phyloP scores from a whole-genome alignment of 1,139 yeast genomes.

The Pneumocystis oryctolagi region DNA sequence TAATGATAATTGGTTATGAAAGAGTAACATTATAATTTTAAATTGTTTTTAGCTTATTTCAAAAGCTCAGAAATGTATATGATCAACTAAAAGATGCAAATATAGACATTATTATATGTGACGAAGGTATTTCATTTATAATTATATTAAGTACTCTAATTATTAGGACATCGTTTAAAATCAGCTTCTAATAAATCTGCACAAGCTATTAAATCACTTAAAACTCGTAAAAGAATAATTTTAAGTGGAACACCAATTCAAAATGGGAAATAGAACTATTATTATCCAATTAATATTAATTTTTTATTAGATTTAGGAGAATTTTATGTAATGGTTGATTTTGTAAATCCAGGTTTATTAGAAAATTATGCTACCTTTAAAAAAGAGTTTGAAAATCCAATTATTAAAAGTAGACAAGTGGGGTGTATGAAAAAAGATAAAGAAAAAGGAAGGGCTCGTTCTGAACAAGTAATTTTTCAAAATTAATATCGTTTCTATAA shows the following conservation, averaged over 20 bases:
- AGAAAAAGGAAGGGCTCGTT: slow-evolving; percentile 44
- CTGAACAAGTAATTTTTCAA: slow-evolving; percentile 30
- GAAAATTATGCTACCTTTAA: slow-evolving; percentile 55
- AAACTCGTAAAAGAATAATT: slow-evolving; percentile 44
- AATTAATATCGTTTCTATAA: not conserved
- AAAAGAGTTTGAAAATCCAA: slow-evolving; percentile 53
- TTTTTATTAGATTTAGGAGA: slow-evolving; percentile 46
- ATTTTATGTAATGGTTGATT: slow-evolving; percentile 65
- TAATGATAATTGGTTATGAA: slow-evolving; percentile 77
- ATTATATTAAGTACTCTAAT: slow-evolving; percentile 28
- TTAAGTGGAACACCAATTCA: slow-evolving; percentile 92
- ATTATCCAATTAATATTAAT: not conserved
- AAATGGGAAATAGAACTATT: slow-evolving; percentile 28
- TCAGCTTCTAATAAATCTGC: not conserved
- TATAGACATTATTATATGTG: slow-evolving; percentile 73
- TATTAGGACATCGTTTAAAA: slow-evolving; percentile 13
- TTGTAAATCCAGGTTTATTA: slow-evolving; percentile 67
- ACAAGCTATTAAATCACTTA: slow-evolving; percentile 21
- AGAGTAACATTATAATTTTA: not conserved
- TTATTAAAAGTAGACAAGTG: slow-evolving; percentile 56
- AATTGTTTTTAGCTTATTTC: not conserved
- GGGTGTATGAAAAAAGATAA: slow-evolving; percentile 42
- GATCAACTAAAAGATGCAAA: slow-evolving; percentile 35
- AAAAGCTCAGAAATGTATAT: slow-evolving; percentile 42
- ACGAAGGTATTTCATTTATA: slow-evolving; percentile 86